Evolutionary conservation across 768 basidiomycete genomes (phyloP).

Genomic region (Mycena albidolilacea): DNA sequence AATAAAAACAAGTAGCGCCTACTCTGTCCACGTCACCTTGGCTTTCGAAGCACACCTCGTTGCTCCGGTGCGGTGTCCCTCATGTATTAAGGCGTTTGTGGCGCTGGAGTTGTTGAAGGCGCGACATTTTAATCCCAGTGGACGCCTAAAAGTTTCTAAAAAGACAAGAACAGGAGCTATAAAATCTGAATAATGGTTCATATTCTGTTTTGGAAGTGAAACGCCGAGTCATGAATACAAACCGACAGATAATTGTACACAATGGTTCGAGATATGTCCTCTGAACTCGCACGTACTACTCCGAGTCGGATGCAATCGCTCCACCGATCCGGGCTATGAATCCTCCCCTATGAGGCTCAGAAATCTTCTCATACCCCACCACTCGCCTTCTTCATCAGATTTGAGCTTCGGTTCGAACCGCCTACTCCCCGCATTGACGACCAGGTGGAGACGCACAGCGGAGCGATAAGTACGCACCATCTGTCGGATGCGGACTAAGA

Average conservation of each 20-base stretch:
- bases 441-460: constrained; percentile 3
- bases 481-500: constrained; percentile 12
- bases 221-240: constrained; percentile 12
- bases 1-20: constrained; percentile 7
- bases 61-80: constrained; percentile 4
- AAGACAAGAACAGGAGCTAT: constrained; percentile 11
- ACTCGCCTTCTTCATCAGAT: constrained; percentile 7
- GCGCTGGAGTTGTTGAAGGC: constrained; percentile 13
- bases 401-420: constrained; percentile 13
- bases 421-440: constrained; percentile 12
- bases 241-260: constrained; percentile 10
- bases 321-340: constrained; percentile 3
- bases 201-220: constrained; percentile 15
- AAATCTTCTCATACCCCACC: constrained; percentile 17
- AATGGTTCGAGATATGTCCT: constrained; percentile 3
- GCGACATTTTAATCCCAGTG: constrained; percentile 16
- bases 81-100: constrained; percentile 11
- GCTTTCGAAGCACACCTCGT: constrained; percentile 2
- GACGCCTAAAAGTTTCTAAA: constrained; percentile 8
- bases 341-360: not conserved
- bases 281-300: constrained; percentile 2
- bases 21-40: constrained; percentile 10
- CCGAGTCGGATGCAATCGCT: constrained; percentile 7
- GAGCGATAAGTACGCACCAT: constrained; percentile 12
- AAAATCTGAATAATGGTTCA: constrained; percentile 15